Conservation (phyloP, 208 protist genomes). For the Crithidia acanthocephali region DNA sequence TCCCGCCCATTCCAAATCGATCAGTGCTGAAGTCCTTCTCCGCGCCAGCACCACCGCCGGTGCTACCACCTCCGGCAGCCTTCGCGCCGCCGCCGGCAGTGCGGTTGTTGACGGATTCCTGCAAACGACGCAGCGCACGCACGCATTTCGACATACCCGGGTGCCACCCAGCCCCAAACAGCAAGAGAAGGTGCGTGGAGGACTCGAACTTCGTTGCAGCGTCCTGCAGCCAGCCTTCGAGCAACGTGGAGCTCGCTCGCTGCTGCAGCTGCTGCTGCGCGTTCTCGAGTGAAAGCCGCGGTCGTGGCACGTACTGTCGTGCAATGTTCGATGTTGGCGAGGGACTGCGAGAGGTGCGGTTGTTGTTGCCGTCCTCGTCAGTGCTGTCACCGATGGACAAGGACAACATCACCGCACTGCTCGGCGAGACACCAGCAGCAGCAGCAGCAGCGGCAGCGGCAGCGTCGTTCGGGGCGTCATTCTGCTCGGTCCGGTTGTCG, state of each 20-base stretch:
- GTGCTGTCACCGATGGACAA: slow-evolving; percentile 23
- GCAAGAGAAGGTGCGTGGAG: slow-evolving; percentile 47
- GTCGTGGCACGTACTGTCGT: neutral
- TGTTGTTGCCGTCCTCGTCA: slow-evolving; percentile 4
- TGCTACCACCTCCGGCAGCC: neutral
- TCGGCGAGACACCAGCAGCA: neutral
- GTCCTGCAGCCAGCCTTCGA: slow-evolving; percentile 33
- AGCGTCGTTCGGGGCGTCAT: neutral
- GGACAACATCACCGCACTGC: slow-evolving; percentile 11
- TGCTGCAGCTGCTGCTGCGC: neutral
- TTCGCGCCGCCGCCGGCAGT: neutral
- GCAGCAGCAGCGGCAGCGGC: neutral
- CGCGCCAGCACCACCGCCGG: neutral
- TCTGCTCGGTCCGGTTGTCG: neutral
- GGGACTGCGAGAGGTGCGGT: slow-evolving; percentile 6
- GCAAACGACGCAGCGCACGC: slow-evolving; percentile 39
- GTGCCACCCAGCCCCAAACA: slow-evolving; percentile 75
- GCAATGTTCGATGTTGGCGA: slow-evolving; percentile 8
- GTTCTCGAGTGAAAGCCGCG: neutral
- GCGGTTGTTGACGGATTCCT: slow-evolving; percentile 25
- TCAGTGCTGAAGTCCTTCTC: neutral
- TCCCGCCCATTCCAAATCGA: neutral
- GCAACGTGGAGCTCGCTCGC: neutral
- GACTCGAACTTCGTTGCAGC: slow-evolving; percentile 23
- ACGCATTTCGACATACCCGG: slow-evolving; percentile 44